phyloP scores from a whole-genome alignment of 1,284 basidiomycete species.

The Trichosporon coremiiforme region DNA sequence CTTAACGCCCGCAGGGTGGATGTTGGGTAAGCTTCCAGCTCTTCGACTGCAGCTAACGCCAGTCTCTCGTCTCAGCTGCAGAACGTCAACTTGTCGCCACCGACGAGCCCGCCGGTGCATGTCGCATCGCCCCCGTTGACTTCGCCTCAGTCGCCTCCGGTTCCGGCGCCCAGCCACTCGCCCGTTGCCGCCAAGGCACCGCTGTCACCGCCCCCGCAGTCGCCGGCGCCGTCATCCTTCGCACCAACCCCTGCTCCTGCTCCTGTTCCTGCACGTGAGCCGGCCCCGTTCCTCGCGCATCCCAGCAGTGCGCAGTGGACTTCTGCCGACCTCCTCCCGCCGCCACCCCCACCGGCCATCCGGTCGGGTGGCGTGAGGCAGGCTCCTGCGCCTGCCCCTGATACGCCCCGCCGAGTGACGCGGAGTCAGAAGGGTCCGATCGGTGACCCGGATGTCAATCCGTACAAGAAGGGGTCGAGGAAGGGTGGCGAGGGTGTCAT shows the following conservation, averaged over 20 bases:
- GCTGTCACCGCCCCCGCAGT: constrained; percentile 28
- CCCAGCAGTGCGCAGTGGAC: constrained; percentile 50
- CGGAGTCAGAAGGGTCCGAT: constrained; percentile 42
- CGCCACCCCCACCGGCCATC: constrained; percentile 52
- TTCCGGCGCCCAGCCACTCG: constrained; percentile 23
- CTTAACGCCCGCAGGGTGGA: constrained; percentile 68
- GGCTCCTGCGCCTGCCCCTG: constrained; percentile 32
- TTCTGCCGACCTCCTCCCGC: constrained; percentile 51
- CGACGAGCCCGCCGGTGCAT: constrained; percentile 25
- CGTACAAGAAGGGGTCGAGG: constrained; percentile 46
- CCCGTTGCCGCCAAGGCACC: constrained; percentile 16
- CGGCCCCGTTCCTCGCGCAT: constrained; percentile 44
- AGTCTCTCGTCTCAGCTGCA: constrained; percentile 37
- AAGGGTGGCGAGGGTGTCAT: constrained; percentile 51
- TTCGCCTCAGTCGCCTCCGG: constrained; percentile 22
- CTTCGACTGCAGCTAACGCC: not conserved
- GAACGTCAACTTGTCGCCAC: constrained; percentile 24
- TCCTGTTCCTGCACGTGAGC: not conserved
- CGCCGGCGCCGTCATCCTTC: constrained; percentile 29
- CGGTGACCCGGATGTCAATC: constrained; percentile 49
- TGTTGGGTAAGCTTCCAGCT: constrained; percentile 45
- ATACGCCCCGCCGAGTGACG: constrained; percentile 47
- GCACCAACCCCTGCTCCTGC: constrained; percentile 22
- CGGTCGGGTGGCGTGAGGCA: constrained; percentile 47
- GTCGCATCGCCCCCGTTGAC: constrained; percentile 24